These are phyloP conservation scores for Populus trichocarpa DNA, from an alignment of 441 rosid species.

Conservation along the genomic window DNA sequence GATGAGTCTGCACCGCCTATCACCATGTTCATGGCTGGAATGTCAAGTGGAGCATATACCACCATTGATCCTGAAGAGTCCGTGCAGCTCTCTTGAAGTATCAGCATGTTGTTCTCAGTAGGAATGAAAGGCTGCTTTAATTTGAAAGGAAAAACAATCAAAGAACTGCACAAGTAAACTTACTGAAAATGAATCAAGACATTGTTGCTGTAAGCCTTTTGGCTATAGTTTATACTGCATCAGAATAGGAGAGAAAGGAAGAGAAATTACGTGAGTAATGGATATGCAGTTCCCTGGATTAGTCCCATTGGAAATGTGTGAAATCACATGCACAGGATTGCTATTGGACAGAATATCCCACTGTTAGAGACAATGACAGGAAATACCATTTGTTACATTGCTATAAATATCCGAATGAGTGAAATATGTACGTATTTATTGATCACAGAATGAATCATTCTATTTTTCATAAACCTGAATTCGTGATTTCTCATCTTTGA, in stretches of 20 bases:
- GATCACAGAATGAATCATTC: background rate
- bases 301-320: conserved; percentile 38
- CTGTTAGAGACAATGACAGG: conserved; percentile 29
- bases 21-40: conserved; percentile 29
- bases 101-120: conserved; percentile 28
- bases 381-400: background rate
- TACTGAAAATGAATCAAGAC: background rate
- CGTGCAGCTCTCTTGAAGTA: conserved; percentile 58
- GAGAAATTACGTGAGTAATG: conserved; percentile 43
- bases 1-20: conserved; percentile 33
- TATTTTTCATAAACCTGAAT: conserved; percentile 33
- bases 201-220: background rate
- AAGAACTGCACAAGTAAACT: background rate
- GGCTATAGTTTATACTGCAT: background rate
- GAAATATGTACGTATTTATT: background rate
- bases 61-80: conserved; percentile 45
- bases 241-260: background rate
- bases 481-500: conserved; percentile 38
- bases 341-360: conserved; percentile 62
- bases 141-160: background rate
- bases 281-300: conserved; percentile 45
- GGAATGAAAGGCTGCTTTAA: conserved; percentile 28
- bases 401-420: background rate
- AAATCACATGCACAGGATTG: conserved; percentile 38
- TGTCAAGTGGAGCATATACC: conserved; percentile 56